A percentile compares a stretch with the other conserved stretches of the same genome.
phyloP scores from a whole-genome alignment of 2,329 filamentous ascomycete species.

The Colletotrichum sp. region DNA sequence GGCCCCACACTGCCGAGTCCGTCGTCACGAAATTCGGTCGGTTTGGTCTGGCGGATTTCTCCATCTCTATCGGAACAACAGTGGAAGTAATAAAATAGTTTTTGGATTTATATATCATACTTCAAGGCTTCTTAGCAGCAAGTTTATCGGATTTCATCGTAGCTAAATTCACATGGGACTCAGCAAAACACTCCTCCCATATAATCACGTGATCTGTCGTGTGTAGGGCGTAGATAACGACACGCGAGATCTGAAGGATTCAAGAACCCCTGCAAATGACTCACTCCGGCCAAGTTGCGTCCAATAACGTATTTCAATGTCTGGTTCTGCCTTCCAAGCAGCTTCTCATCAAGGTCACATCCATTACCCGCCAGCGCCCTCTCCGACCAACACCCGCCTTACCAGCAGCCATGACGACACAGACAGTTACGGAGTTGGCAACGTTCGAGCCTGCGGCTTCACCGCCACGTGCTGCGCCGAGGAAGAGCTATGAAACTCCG shows the following conservation, averaged over 20 bases:
- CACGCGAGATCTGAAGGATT: not conserved
- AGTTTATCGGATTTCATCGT: not conserved
- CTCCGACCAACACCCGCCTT: not conserved
- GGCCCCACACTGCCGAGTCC: not conserved
- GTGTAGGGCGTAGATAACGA: not conserved
- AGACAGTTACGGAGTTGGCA: not conserved
- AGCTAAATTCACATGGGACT: not conserved
- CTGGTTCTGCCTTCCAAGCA: not conserved
- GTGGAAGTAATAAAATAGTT: not conserved
- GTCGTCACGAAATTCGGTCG: not conserved
- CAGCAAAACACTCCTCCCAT: not conserved
- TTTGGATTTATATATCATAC: not conserved
- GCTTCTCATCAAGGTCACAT: not conserved
- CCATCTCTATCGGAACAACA: not conserved
- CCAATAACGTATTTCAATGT: not conserved
- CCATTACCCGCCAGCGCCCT: not conserved
- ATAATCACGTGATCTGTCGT: not conserved
- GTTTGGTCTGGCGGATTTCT: not conserved
- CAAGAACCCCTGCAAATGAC: not conserved
- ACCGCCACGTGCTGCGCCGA: rapidly evolving
- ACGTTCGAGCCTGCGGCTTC: not conserved
- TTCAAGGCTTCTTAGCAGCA: not conserved
- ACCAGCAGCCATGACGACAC: not conserved
- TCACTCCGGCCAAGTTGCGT: not conserved
- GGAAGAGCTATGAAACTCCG: not conserved